Evolutionary conservation across 768 basidiomycete genomes (phyloP).

Genomic region (Polyporus arcularius): DNA sequence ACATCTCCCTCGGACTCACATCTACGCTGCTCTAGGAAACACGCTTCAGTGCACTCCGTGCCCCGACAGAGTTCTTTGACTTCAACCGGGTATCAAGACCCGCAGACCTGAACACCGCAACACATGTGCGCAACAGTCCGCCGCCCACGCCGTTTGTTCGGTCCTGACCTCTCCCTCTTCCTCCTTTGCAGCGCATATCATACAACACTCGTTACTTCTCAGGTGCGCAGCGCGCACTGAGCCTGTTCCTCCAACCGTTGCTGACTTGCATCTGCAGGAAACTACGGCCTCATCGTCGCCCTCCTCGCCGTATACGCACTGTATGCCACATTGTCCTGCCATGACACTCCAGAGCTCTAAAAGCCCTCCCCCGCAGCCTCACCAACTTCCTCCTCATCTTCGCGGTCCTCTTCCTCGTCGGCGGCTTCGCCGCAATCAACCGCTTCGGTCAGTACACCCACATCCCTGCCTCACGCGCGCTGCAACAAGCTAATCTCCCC

Average conservation of each 20-base stretch:
- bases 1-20: slow-evolving; percentile 8
- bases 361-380: slow-evolving; percentile 47
- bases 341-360: neutral
- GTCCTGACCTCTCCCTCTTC: neutral
- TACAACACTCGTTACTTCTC: slow-evolving; percentile 94
- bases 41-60: slow-evolving; percentile 71
- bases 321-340: slow-evolving; percentile 44
- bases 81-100: slow-evolving; percentile 81
- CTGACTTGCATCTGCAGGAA: slow-evolving; percentile 49
- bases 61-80: slow-evolving; percentile 82
- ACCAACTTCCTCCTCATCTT: slow-evolving; percentile 82
- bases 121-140: slow-evolving; percentile 54
- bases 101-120: slow-evolving; percentile 77
- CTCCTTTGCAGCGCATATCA: slow-evolving; percentile 69
- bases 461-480: neutral
- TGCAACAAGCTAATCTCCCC: neutral
- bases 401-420: slow-evolving; percentile 84
- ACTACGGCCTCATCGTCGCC: slow-evolving; percentile 81
- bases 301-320: slow-evolving; percentile 83
- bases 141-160: neutral
- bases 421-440: slow-evolving; percentile 89
- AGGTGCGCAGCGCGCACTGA: slow-evolving; percentile 38
- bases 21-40: slow-evolving; percentile 59
- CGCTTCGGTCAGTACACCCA: slow-evolving; percentile 64
- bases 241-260: neutral